Evolutionary conservation across 805 yeast species (phyloP).

Genomic region (Spathaspora hagerdaliae): DNA sequence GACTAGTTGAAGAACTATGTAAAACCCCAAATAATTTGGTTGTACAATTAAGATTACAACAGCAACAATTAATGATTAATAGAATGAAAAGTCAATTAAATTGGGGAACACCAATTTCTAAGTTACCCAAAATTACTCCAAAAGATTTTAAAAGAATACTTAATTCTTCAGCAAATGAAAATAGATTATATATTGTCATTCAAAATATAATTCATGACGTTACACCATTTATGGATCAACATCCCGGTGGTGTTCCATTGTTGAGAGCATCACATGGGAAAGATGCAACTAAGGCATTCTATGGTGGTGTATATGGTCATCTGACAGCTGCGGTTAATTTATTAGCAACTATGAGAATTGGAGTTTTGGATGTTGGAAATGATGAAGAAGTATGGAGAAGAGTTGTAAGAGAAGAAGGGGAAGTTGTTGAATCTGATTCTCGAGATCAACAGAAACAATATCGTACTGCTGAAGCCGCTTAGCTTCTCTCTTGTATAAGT

Average conservation of each 20-base stretch:
- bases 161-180: slow-evolving; percentile 33
- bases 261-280: slow-evolving; percentile 81
- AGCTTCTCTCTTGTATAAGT: not conserved
- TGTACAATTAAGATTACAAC: slow-evolving; percentile 50
- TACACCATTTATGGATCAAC: slow-evolving; percentile 84
- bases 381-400: slow-evolving; percentile 83
- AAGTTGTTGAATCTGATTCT: slow-evolving; percentile 24
- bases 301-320: slow-evolving; percentile 92
- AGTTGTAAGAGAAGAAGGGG: slow-evolving; percentile 60
- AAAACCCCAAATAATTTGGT: slow-evolving; percentile 67
- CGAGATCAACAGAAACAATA: slow-evolving; percentile 14
- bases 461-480: slow-evolving; percentile 36
- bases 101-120: slow-evolving; percentile 94
- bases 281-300: slow-evolving; percentile 91
- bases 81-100: slow-evolving; percentile 70
- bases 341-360: slow-evolving; percentile 90
- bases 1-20: slow-evolving; percentile 58
- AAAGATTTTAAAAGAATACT: slow-evolving; percentile 41
- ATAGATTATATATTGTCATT: slow-evolving; percentile 68
- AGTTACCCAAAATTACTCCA: slow-evolving; percentile 63
- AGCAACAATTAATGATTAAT: slow-evolving; percentile 78
- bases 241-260: slow-evolving; percentile 88
- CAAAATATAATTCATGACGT: slow-evolving; percentile 93
- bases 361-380: slow-evolving; percentile 75
- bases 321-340: slow-evolving; percentile 91